A percentile compares a stretch with the other conserved stretches of the same genome.
Evolutionary conservation across 1,139 yeast species (phyloP).

Genomic region (Yamadazyma epiphylla): DNA sequence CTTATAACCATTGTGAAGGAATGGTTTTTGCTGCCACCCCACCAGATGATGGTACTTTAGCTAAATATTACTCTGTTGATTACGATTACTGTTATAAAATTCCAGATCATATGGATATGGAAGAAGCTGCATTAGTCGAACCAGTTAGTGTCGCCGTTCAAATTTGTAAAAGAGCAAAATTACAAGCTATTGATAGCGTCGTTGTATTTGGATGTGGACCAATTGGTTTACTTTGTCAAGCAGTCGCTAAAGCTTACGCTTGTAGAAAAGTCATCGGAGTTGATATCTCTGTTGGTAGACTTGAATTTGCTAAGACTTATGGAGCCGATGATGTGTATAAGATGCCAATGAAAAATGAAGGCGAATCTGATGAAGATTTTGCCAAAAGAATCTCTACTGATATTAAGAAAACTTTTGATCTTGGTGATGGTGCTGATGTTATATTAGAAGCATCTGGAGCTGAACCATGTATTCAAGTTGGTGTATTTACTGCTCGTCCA

Average conservation of each 20-base stretch:
- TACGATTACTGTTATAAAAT: constrained; percentile 52
- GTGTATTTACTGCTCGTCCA: constrained; percentile 48
- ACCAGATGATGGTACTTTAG: constrained; percentile 51
- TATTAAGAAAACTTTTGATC: constrained; percentile 18
- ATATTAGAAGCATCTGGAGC: constrained; percentile 70
- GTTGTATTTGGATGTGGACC: constrained; percentile 33
- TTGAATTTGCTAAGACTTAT: constrained; percentile 24
- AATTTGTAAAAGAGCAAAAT: constrained; percentile 23
- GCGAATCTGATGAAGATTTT: constrained; percentile 11
- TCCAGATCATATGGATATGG: constrained; percentile 26
- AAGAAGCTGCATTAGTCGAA: constrained; percentile 30
- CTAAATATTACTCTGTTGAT: constrained; percentile 61
- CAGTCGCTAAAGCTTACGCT: constrained; percentile 26
- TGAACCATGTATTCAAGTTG: constrained; percentile 59
- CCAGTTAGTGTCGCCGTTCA: constrained; percentile 32
- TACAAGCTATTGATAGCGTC: constrained; percentile 22
- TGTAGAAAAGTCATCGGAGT: constrained; percentile 27
- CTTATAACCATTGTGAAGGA: constrained; percentile 75
- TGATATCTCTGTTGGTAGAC: constrained; percentile 25
- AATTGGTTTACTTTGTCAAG: constrained; percentile 27
- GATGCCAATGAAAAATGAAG: constrained; percentile 14
- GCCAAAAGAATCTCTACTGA: constrained; percentile 10
- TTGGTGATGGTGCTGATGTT: constrained; percentile 45
- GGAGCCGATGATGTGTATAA: constrained; percentile 18
- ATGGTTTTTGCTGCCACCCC: constrained; percentile 92